Evolutionary conservation across 768 basidiomycete species (phyloP), one percentile per base, ranked within the genome.

Genomic region (Chlorophyllum brunneum): DNA sequence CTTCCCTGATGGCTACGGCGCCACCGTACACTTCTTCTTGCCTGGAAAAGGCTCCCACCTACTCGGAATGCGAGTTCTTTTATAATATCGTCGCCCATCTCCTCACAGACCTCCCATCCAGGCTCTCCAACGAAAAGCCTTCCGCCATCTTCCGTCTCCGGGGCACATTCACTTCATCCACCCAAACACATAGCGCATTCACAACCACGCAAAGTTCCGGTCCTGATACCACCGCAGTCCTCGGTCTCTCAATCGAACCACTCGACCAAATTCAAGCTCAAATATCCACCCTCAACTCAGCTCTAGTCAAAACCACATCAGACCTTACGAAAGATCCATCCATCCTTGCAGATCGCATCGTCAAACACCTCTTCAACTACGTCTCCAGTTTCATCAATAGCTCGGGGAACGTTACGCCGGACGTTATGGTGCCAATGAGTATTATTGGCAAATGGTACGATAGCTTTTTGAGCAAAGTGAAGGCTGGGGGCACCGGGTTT

Each of bases 71-170:
- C 89, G 59, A 61, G 88, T 70, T 31, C 7, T 5, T 16, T 16
- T 48, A 20, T 30, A 29, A 10, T 53, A 4, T 18, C 15, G 8
- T 26, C 5, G 2, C 24, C 23, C n/a, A 36, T 26, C 16, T 51
- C 16, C 36, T 33, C 40, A 20, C 0, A n/a, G 15, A 29, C 31
- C 2, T 18, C 24, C 15, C 27, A 13, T 36, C 10, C 57, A 93
- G 91, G 83, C 75, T 95, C 22, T 90, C 90, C 11, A 92, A 92
- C 63, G 89, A 92, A 27, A 92, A 92, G 63, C 91, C 91, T 0
- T 91, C 89, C 9, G 88, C 90, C 0, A 90, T 93, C 61, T 92
- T 92, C 70, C 88, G 91, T 20, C 74, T 92, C 20, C 80, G 84
- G 3, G 83, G 86, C 6, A 79, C 79, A 9, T 86, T 82, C 67